Conservation (phyloP, 768 basidiomycete species). For the Hypsizygus marmoreus region DNA sequence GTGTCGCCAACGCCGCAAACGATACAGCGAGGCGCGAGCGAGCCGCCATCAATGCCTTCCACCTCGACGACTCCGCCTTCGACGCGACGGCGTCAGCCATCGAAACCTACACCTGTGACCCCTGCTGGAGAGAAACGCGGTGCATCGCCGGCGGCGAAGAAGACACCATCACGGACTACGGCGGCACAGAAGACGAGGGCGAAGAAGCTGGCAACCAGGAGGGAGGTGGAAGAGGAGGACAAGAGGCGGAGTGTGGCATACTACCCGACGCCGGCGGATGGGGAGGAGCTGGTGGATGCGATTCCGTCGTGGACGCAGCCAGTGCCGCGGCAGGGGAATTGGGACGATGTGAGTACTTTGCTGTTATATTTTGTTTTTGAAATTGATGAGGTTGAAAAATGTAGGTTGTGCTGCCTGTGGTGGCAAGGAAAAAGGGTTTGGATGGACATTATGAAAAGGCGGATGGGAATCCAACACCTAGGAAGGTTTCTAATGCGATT, state of each 20-base stretch:
- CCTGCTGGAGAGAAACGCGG: conserved; percentile 31
- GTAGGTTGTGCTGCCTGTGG: conserved; percentile 82
- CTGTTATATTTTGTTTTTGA: conserved; percentile 4
- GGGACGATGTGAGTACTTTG: conserved; percentile 67
- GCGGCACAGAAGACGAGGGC: conserved; percentile 35
- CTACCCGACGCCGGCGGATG: conserved; percentile 60
- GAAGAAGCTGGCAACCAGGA: conserved; percentile 43
- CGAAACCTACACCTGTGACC: conserved; percentile 25
- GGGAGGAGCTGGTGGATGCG: conserved; percentile 62
- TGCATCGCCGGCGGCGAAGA: conserved; percentile 32
- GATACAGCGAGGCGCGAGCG: conserved; percentile 36
- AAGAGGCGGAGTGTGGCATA: conserved; percentile 62
- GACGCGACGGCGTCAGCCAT: conserved; percentile 30
- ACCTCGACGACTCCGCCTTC: conserved; percentile 30
- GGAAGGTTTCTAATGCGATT: conserved; percentile 38
- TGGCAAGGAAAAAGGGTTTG: conserved; percentile 80
- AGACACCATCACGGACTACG: conserved; percentile 27
- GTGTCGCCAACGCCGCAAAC: conserved; percentile 42
- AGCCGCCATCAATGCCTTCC: conserved; percentile 38
- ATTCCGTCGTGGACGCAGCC: conserved; percentile 86
- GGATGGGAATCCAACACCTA: conserved; percentile 66
- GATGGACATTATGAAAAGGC: conserved; percentile 69
- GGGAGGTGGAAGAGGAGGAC: conserved; percentile 41
- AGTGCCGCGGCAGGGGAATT: conserved; percentile 65
- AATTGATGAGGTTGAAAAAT: conserved; percentile 9